A percentile compares a stretch with the other conserved stretches of the same genome.
phyloP scores from a whole-genome alignment of 495 filamentous ascomycete genomes.

The Penicillium parvum region DNA sequence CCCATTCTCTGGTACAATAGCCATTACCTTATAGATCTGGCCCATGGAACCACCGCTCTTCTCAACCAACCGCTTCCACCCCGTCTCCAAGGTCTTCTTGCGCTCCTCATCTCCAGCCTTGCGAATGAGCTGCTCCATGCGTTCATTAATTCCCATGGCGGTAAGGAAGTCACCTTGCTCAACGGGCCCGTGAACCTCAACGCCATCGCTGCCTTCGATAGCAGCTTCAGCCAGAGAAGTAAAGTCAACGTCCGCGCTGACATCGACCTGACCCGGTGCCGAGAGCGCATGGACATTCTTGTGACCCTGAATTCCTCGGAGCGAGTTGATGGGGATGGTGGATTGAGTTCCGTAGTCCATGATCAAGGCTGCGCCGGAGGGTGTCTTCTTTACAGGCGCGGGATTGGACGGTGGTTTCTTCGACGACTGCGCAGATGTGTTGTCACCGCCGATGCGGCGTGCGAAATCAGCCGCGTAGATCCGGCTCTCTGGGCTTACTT shows the following conservation, averaged over 20 bases:
- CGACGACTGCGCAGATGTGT: slow-evolving; percentile 37
- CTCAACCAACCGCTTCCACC: slow-evolving; percentile 77
- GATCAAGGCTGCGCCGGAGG: slow-evolving; percentile 83
- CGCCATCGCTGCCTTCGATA: slow-evolving; percentile 61
- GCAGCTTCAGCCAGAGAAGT: slow-evolving; percentile 77
- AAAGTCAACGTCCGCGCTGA: slow-evolving; percentile 92
- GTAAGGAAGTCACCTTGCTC: slow-evolving; percentile 77
- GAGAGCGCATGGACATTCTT: slow-evolving; percentile 68
- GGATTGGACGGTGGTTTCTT: slow-evolving; percentile 12
- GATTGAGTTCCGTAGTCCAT: slow-evolving; percentile 84
- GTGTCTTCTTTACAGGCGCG: slow-evolving; percentile 44
- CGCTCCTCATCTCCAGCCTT: slow-evolving; percentile 47
- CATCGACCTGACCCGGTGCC: slow-evolving; percentile 73
- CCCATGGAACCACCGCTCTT: slow-evolving; percentile 80
- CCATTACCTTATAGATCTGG: slow-evolving; percentile 86
- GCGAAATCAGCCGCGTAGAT: slow-evolving; percentile 79
- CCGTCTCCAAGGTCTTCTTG: slow-evolving; percentile 59
- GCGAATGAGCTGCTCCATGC: slow-evolving; percentile 63
- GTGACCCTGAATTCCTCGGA: slow-evolving; percentile 81
- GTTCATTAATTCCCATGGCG: slow-evolving; percentile 74
- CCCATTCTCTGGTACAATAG: slow-evolving; percentile 77
- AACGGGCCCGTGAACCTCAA: slow-evolving; percentile 92
- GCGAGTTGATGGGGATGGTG: slow-evolving; percentile 76
- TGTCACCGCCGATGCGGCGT: slow-evolving; percentile 66
- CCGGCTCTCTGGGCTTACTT: slow-evolving; percentile 81